Base-by-base conservation (phyloP, 208 protist genomes). In the Trypanosoma scelopori region DNA sequence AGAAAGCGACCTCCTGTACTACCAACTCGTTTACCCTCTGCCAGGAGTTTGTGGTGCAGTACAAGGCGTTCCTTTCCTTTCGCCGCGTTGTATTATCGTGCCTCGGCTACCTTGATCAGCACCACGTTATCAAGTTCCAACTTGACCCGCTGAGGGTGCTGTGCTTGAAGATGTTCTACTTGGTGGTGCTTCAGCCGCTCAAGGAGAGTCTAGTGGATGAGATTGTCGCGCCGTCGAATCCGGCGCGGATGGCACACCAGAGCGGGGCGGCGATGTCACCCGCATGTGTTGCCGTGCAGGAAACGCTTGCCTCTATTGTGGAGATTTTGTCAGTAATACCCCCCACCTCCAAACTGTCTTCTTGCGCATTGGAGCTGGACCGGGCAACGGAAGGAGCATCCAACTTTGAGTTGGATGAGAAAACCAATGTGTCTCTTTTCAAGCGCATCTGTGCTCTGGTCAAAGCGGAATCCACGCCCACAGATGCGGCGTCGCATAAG, bases 21-120 rank as follows among this genome's bases (percentile, higher is more conserved):
- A n/a, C 20, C n/a, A 42, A 43, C 28, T 58, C 52, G 18, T 48
- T 59, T 13, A 57, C 73, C 25, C 28, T 79, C 12, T 86, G 75
- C 56, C 69, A 64, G 48, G 56, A 70, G 25, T 91, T 91, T 57
- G 71, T 75, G 18, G 55, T 79, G 47, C 82, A 89, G 53, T 89
- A 79, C 78, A 69, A 57, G 13, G 74, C 74, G 18, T 93, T 91
- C 32, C 61, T 70, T 23, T 23, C 73, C 15, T 91, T 93, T 37
- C 74, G 81, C 60, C 65, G 77, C 12, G 75, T 87, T 25, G 84
- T 87, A 11, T 65, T 87, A n/a, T 93, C 87, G 18, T 87, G 83
- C 59, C 93, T 95, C 60, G 65, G 81, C 32, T 95, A 93, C 73
- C 76, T 95, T 0, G 85, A 95, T 68, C 84, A 92, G 69, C 88